These are phyloP conservation scores for Sporothrix brasiliensis DNA, from an alignment of 2,329 filamentous ascomycete genomes.

Conservation along the genomic window DNA sequence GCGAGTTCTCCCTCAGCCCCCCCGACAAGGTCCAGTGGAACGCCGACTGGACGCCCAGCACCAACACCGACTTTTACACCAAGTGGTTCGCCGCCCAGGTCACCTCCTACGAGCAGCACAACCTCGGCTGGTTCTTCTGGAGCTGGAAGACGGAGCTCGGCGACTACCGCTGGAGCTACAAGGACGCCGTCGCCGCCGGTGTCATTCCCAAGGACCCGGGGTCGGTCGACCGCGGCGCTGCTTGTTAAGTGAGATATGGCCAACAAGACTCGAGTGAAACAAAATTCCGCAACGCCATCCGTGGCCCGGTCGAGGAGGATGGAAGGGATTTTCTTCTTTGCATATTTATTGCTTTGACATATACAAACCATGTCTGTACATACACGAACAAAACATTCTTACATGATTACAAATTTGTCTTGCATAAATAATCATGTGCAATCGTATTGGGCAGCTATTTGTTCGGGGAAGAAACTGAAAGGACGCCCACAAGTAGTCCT, in stretches of 20 bases:
- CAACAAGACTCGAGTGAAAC: no score
- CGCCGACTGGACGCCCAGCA: conserved; percentile 48
- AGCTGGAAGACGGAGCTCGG: conserved; percentile 54
- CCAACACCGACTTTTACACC: conserved; percentile 55
- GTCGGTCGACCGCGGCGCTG: background rate
- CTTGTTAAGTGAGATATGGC: background rate
- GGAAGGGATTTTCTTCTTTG: no score
- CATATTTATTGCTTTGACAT: no score
- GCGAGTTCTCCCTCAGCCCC: conserved; percentile 61
- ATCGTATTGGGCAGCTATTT: no score
- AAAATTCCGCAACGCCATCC: no score
- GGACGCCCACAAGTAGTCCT: no score
- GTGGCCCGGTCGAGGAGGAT: no score
- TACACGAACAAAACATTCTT: no score
- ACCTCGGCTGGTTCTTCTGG: conserved; percentile 57
- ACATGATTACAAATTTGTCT: no score
- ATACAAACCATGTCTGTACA: no score
- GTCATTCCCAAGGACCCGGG: conserved; percentile 29
- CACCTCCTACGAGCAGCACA: conserved; percentile 49
- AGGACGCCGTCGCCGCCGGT: conserved; percentile 33
- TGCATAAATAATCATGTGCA: no score
- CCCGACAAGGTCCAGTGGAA: conserved; percentile 53
- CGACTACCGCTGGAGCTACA: conserved; percentile 47
- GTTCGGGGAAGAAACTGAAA: no score
- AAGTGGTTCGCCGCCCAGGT: conserved; percentile 51